Evolutionary conservation across 2,329 filamentous ascomycete species (phyloP), one percentile per base, ranked within the genome.

Genomic region (Raffaelea albimanens): DNA sequence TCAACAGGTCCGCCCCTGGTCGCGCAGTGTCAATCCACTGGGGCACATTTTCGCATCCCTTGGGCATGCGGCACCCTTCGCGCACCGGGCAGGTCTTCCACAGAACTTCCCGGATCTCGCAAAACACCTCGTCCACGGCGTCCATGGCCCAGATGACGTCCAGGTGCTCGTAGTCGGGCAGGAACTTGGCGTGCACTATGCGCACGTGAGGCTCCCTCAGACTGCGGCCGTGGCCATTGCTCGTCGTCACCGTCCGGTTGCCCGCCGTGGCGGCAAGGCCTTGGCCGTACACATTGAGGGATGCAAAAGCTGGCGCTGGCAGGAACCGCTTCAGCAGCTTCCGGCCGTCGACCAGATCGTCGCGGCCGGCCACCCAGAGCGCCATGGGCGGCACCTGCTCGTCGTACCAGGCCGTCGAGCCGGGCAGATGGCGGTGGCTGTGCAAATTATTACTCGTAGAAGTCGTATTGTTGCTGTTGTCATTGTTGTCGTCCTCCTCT

Each of bases 81-180:
- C 78, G 63, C 23, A 55, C 48, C 34, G 44, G 39, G 67, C 80
- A 69, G 1, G 87, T 95, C 63, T 82, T 82, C 90, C 90, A 96
- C 13, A 96, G 64, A 14, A 94, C 83, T 57, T 91, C 83, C 25
- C 81, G 76, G 0, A 96, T 70, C 66, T 95, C 90, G 48, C 70
- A 73, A 5, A 90, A 93, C 1, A 96, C 86, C 61, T 91, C 78
- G 43, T 91, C 82, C 16, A 89, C 79, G 0, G 82, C 80, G 59
- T 96, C 89, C 72, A 96, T 87, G 0, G 90, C 89, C 91, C 91
- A 96, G 34, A 97, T 80, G 2, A 96, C 87, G 65, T 96, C 91
- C 4, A 97, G 73, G 65, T 97, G 91, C 67, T 96, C 91, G 61
- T 95, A 95, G 42, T 84, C 87, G 3, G 87, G 80, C 40, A 96